phyloP scores from a whole-genome alignment of 2,329 filamentous ascomycete species.

The Alternaria triticina region DNA sequence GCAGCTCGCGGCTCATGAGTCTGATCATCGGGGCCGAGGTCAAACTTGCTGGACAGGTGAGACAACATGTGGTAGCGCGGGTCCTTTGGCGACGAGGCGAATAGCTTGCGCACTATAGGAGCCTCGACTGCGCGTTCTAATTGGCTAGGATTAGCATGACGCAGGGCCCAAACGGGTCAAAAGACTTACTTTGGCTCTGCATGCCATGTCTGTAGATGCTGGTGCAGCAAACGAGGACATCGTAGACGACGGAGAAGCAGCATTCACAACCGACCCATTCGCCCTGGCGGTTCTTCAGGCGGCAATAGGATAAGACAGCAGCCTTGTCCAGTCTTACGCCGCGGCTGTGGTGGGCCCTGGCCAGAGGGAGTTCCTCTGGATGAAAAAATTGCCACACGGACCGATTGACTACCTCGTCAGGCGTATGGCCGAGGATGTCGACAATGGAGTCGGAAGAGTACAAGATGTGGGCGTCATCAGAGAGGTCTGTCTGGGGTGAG shows the following conservation, averaged over 20 bases:
- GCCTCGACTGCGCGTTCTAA: conserved; percentile 79
- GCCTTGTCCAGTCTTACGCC: conserved; percentile 82
- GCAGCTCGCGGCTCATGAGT: conserved; percentile 82
- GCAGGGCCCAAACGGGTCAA: not conserved
- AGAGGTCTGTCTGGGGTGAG: conserved; percentile 64
- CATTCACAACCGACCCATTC: conserved; percentile 83
- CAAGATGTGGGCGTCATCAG: conserved; percentile 76
- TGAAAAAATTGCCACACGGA: conserved; percentile 89
- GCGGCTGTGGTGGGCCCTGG: conserved; percentile 73
- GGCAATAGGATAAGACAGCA: conserved; percentile 80
- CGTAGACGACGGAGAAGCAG: conserved; percentile 87
- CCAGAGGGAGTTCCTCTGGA: conserved; percentile 78
- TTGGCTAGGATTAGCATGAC: conserved; percentile 11
- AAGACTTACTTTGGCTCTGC: conserved; percentile 74
- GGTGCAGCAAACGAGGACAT: conserved; percentile 84
- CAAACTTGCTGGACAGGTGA: conserved; percentile 82
- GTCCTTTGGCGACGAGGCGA: conserved; percentile 80
- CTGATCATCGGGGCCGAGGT: conserved; percentile 58
- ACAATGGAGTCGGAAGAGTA: conserved; percentile 84
- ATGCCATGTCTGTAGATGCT: conserved; percentile 74
- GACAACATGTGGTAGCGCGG: conserved; percentile 90
- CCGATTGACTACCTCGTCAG: conserved; percentile 75
- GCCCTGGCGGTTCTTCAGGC: conserved; percentile 71
- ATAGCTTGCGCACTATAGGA: conserved; percentile 77
- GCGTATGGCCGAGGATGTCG: conserved; percentile 81